Evolutionary conservation across 495 filamentous ascomycete species (phyloP), one percentile per base, ranked within the genome.

Genomic region (Penicillium waksmanii): DNA sequence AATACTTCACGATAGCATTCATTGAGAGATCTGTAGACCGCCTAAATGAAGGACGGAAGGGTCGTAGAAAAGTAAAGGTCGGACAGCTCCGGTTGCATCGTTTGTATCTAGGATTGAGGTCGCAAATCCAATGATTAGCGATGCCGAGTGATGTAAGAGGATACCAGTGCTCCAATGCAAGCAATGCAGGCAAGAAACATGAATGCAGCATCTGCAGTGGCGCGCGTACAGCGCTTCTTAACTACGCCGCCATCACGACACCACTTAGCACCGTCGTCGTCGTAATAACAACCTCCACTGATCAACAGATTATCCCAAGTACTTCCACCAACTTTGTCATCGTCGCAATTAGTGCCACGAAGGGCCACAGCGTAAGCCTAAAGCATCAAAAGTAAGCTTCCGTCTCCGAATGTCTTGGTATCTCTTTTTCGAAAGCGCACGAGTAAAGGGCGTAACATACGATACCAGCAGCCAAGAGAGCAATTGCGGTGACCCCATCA

Each of bases 381-480:
- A 1, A 8, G 17, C 17, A 46, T 18, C 17, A n/a, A n/a, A 13
- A 23, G 23, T 40, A 12, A n/a, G 15, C 3, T 15, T 40, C 36
- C 9, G 1, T 12, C 15, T n/a, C 10, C 15, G 9, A n/a, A 21
- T 15, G 17, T 58, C 36, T 53, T 53, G 51, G 3, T 44, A 3
- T 33, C 8, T 27, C 13, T 25, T 57, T 47, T 19, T 35, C 12
- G 8, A 15, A 27, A 19, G 35, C 19, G 18, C 42, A 27, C 15
- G 52, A 11, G 6, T 36, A 25, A n/a, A 31, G 42, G 25, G 43
- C 10, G 42, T 21, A 11, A 81, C 85, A 63, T 78, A 86, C 84
- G 53, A 84, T 78, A 18, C 76, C 85, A 34, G 77, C 82, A 12
- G 77, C 82, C 4, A 86, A 67, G 40, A 81, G 73, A 33, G 84